Evolutionary conservation across 495 filamentous ascomycete genomes (phyloP), one percentile per base, ranked within the genome.

Genomic region (Gamarada debralockiae): DNA sequence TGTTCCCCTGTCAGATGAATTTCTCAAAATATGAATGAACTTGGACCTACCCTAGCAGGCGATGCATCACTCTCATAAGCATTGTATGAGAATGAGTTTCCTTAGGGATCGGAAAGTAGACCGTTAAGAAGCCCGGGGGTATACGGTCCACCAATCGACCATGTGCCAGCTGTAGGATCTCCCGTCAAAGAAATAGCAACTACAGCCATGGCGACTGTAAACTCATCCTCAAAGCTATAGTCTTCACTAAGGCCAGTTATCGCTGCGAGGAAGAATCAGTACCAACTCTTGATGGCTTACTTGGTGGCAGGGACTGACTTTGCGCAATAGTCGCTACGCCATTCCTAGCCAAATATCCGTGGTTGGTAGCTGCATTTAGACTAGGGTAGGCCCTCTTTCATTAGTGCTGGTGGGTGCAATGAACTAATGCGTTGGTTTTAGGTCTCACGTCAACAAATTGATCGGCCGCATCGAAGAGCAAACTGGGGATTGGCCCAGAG

Each of bases 121-220:
- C 54, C 54, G 22, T 27, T 37, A 6, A 57, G 45, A 21, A 51
- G 25, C 8, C 40, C 25, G 3, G 15, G 9, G 3, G 20, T 3
- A 22, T 37, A 48, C 20, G 54, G 39, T 38, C 47, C 54, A 13
- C 54, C 54, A 23, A 57, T 57, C 13, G 54, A 57, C 48, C 47
- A 57, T 8, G 47, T 57, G 6, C 25, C 34, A 5, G 43, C 33
- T 21, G 22, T 33, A 12, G 38, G 46, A 49, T 78, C 63, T 0
- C 78, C 77, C 29, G 73, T 72, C 56, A 78, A 71, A 17, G 73
- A 67, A 7, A 74, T 73, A 25, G 76, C 75, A 64, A 75, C 77
- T 20, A 72, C 58, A 6, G 74, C 68, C 10, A 79, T 72, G 41
- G 80, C 66, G 17, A 69, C 67, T 3, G 65, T 73, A 8, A 80